phyloP scores from a whole-genome alignment of 2,329 filamentous ascomycete genomes.

The Tolypocladium pustulatum region DNA sequence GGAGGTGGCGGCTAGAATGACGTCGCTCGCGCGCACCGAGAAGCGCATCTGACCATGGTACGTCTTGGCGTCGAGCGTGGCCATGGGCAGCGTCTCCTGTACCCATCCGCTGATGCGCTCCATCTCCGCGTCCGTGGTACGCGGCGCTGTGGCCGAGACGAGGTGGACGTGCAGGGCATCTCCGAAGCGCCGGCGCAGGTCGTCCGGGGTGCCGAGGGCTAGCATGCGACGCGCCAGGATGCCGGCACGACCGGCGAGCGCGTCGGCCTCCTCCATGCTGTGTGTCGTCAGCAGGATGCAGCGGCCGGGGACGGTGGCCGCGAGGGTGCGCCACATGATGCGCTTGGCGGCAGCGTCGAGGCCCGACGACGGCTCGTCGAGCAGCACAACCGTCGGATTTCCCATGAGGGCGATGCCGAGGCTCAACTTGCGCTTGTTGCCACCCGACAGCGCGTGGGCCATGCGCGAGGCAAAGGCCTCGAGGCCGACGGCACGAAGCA shows the following conservation, averaged over 20 bases:
- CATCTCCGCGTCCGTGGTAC: constrained; percentile 62
- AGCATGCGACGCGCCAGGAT: constrained; percentile 83
- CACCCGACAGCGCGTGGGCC: constrained; percentile 72
- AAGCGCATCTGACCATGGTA: constrained; percentile 88
- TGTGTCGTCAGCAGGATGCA: constrained; percentile 84
- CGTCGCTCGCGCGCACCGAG: constrained; percentile 48
- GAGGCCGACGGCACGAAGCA: constrained; percentile 74
- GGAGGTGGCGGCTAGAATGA: constrained; percentile 11
- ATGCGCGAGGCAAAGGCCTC: constrained; percentile 60
- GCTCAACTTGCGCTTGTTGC: constrained; percentile 87
- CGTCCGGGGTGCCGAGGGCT: constrained; percentile 65
- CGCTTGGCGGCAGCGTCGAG: constrained; percentile 87
- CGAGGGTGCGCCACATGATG: constrained; percentile 84
- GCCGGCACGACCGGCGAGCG: constrained; percentile 70
- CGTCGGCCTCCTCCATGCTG: constrained; percentile 91
- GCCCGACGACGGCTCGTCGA: constrained; percentile 82
- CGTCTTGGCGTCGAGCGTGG: constrained; percentile 59
- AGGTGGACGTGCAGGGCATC: constrained; percentile 74
- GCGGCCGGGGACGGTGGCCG: constrained; percentile 63
- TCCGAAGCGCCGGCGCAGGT: constrained; percentile 64
- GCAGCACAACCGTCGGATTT: constrained; percentile 74
- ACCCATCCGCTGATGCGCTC: constrained; percentile 57
- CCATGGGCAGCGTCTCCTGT: constrained; percentile 45
- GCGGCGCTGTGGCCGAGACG: constrained; percentile 63
- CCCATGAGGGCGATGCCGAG: constrained; percentile 88